Conservation (phyloP, 2,329 filamentous ascomycete species). For the Fusarium globosum region DNA sequence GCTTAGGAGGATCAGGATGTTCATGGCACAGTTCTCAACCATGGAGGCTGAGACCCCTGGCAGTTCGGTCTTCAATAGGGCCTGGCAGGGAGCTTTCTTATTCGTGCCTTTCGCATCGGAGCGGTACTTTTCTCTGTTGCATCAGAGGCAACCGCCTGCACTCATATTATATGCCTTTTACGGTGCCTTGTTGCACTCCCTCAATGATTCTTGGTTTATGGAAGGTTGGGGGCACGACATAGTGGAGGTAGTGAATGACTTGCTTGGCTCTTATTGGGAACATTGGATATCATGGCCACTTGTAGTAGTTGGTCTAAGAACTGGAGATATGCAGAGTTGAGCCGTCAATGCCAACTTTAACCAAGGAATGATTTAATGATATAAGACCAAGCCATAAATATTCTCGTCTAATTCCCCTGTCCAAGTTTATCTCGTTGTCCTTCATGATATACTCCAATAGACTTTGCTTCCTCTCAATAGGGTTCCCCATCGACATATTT, state of each 20-base stretch:
- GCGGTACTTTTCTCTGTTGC: background rate
- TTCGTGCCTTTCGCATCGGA: background rate
- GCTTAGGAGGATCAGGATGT: background rate
- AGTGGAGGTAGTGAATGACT: background rate
- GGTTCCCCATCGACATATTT: too few species aligned
- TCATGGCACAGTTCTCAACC: background rate
- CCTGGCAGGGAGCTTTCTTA: background rate
- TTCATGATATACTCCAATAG: background rate
- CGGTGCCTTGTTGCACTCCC: background rate
- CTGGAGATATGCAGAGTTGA: background rate
- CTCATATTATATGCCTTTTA: slow-evolving; percentile 5
- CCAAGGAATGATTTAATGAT: background rate
- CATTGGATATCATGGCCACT: slow-evolving; percentile 17
- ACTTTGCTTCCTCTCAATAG: too few species aligned
- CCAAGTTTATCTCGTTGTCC: background rate
- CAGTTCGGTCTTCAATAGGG: background rate
- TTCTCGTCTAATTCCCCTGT: background rate
- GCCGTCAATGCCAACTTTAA: too few species aligned
- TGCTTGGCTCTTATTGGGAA: slow-evolving; percentile 9
- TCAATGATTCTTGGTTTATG: slow-evolving; percentile 7
- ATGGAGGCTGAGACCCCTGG: background rate
- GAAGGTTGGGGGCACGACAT: slow-evolving; percentile 19
- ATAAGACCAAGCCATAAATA: background rate
- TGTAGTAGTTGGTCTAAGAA: background rate
- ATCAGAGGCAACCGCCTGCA: slow-evolving; percentile 2